phyloP scores from a whole-genome alignment of 305 asterid genomes.

The Fraxinus ornus region DNA sequence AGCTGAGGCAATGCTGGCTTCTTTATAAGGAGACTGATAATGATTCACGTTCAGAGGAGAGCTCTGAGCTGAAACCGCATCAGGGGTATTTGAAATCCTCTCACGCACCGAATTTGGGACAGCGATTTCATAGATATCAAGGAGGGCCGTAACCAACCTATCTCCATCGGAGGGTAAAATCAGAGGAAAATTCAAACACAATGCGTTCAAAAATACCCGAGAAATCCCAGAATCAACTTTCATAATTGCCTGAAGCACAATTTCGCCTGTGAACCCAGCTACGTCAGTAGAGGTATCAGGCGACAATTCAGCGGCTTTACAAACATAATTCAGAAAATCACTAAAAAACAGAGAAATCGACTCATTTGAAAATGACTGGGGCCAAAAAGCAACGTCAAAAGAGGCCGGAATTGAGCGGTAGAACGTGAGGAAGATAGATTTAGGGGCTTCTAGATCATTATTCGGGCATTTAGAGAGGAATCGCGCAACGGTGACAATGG shows the following conservation, averaged over 20 bases:
- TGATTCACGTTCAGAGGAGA: conserved; percentile 50
- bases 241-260: conserved; percentile 54
- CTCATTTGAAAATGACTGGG: conserved; percentile 66
- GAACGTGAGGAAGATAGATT: conserved; percentile 65
- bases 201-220: conserved; percentile 60
- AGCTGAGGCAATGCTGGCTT: conserved; percentile 34
- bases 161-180: conserved; percentile 65
- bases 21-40: conserved; percentile 46
- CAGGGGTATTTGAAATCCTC: conserved; percentile 34
- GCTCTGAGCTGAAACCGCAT: conserved; percentile 50
- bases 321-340: conserved; percentile 60
- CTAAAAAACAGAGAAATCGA: conserved; percentile 59
- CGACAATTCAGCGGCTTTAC: conserved; percentile 56
- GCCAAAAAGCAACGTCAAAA: conserved; percentile 71
- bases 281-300: conserved; percentile 69
- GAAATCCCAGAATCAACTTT: conserved; percentile 46
- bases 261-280: conserved; percentile 70
- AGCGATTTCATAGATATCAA: conserved; percentile 58
- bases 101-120: conserved; percentile 61
- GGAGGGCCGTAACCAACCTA: conserved; percentile 55
- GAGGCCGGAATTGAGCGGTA: conserved; percentile 80
- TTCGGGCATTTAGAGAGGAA: conserved; percentile 72
- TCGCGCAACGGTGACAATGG: conserved; percentile 73
- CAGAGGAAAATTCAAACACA: conserved; percentile 69
- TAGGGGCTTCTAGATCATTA: conserved; percentile 56